Base-by-base conservation (phyloP, 805 yeast genomes). In the Candida easanensis region DNA sequence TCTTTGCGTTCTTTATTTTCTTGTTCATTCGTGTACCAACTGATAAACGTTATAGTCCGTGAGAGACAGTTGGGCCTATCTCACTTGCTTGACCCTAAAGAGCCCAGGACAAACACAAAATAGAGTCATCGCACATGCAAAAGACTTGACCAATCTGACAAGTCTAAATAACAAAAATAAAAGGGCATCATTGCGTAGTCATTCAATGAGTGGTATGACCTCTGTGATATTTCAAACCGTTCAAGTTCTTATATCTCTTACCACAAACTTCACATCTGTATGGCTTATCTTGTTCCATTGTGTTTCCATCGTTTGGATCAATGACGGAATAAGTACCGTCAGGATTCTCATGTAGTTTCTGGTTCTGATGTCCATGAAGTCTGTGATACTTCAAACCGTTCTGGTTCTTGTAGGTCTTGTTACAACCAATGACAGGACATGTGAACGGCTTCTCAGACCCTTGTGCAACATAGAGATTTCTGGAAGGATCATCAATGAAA, bases 191-290 rank as follows among this genome's bases (percentile, higher is more conserved):
- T 23, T 5, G 8, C 20, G 17, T 18, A 32, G 19, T 13, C 7
- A 17, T 7, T 45, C 43, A 90, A 71, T 91, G 98, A 33, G 98
- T 91, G n/a, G 97, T 82, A 67, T 93, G 99, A 18, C 97, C 98
- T 57, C 97, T 79, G 66, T 93, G 99, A 65, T 93, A 93, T 67
- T 93, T 93, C 65, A 93, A 74, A 21, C 99, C 99, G 64, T 93
- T 93, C 58, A 93, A 71, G 61, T 93, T 93, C 74, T 93, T 93
- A 70, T 93, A 93, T 44, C 99, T 73, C 68, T 91, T 93, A 46
- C 98, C 98, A 69, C 99, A 93, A 33, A 91, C 96, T 68, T 93
- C 98, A 68, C 99, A 93, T 60, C 97, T 77, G 65, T 91, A 93
- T 30, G 99, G 99, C 70, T 93, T 93, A 70, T 93, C 99, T 71